Evolutionary conservation across 1,284 basidiomycete species (phyloP), one percentile per base, ranked within the genome.

Genomic region (Amylostereum chailletii): DNA sequence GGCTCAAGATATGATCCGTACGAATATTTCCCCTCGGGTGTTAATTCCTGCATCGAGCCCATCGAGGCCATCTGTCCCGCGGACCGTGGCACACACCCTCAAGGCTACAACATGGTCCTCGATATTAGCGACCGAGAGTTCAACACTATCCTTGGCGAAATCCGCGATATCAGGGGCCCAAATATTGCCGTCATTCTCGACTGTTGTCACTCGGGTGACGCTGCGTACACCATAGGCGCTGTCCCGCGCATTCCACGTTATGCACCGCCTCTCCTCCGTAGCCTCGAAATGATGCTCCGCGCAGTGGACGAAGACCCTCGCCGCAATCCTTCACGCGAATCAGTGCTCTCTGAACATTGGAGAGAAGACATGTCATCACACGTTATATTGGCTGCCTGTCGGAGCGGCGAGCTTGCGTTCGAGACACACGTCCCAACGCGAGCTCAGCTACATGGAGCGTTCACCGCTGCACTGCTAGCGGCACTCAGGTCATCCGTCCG

Each of bases 1-100:
- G 56, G 56, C 2, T 7, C 29, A 26, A 19, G 53, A 52, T 6
- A 54, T 53, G 19, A 42, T n/a, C n/a, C n/a, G n/a, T n/a, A n/a
- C 9, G 19, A 26, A 8, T 3, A 30, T 3, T 37, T 44, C 19
- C 52, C 50, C 52, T 19, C 46, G n/a, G n/a, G n/a, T n/a, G n/a
- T n/a, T n/a, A n/a, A n/a, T n/a, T n/a, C n/a, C n/a, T n/a, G n/a
- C n/a, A n/a, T n/a, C 5, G 31, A 42, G 9, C 34, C 45, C 32
- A 40, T 47, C 19, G 53, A 51, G 41, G 37, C 26, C 10, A 46
- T 47, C n/a, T 31, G 41, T n/a, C 46, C 40, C 9, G 26, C 26
- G 8, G 40, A 42, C 40, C 40, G 40, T n/a, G n/a, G n/a, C n/a
- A n/a, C n/a, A n/a, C n/a, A n/a, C n/a, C n/a, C n/a, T 26, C 8